Evolutionary conservation across 2,329 filamentous ascomycete species (phyloP).

Genomic region (Lachnellula hyalina): DNA sequence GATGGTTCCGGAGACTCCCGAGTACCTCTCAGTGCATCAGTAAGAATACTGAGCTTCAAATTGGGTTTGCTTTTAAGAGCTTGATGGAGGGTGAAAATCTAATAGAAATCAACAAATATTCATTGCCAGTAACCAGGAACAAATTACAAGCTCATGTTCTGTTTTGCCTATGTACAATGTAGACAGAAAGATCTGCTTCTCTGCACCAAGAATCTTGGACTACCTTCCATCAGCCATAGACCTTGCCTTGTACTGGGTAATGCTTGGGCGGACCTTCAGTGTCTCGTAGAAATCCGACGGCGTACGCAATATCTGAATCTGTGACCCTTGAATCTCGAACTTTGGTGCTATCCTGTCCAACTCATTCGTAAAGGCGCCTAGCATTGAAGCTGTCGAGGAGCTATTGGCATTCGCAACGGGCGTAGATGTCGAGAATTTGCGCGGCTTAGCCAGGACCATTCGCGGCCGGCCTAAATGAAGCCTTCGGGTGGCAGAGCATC

Average conservation of each 20-base stretch:
- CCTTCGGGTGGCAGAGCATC: conserved; percentile 30
- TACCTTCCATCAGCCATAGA: conserved; percentile 35
- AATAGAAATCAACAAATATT: conserved; percentile 12
- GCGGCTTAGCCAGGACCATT: conserved; percentile 19
- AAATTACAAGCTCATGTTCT: conserved; percentile 71
- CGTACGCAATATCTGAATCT: conserved; percentile 72
- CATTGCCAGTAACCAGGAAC: conserved; percentile 11
- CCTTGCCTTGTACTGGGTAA: not conserved
- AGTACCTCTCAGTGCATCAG: conserved; percentile 85
- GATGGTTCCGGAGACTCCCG: conserved; percentile 82
- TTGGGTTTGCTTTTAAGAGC: conserved; percentile 69
- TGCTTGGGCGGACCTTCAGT: conserved; percentile 60
- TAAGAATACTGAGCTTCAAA: conserved; percentile 81
- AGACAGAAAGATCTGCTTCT: conserved; percentile 81
- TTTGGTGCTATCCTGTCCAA: conserved; percentile 86
- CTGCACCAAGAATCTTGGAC: conserved; percentile 76
- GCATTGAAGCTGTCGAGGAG: conserved; percentile 45
- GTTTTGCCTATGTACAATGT: conserved; percentile 95
- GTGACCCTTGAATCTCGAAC: conserved; percentile 76
- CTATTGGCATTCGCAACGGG: conserved; percentile 10
- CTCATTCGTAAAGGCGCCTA: conserved; percentile 62
- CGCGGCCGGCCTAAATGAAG: conserved; percentile 20
- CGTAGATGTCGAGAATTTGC: conserved; percentile 29
- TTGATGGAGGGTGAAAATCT: conserved; percentile 71
- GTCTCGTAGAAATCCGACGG: conserved; percentile 89